A percentile compares a stretch with the other conserved stretches of the same genome.
These are phyloP conservation scores for Hura crepitans DNA, from an alignment of 441 rosid species.

Conservation along the genomic window DNA sequence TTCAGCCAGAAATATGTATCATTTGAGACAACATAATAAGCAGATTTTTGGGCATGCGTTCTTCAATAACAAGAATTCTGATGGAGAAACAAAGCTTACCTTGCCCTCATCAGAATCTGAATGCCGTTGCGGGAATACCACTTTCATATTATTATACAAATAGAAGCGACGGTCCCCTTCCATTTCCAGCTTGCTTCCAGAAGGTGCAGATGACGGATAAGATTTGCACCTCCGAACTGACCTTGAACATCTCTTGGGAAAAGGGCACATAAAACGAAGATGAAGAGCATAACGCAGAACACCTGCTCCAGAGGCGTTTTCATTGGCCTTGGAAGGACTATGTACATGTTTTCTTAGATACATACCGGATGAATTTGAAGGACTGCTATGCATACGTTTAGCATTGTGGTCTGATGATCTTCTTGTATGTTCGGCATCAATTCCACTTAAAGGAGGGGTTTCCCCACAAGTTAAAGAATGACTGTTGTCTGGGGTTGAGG, in stretches of 20 bases:
- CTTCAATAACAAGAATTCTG: not conserved
- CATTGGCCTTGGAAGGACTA: constrained; percentile 38
- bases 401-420: constrained; percentile 11
- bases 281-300: constrained; percentile 62
- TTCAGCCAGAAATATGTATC: not conserved
- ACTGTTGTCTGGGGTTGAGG: constrained; percentile 19
- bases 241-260: constrained; percentile 38
- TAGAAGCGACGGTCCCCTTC: constrained; percentile 39
- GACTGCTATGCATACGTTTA: constrained; percentile 18
- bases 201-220: constrained; percentile 35
- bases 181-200: constrained; percentile 21
- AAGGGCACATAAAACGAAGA: constrained; percentile 47
- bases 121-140: constrained; percentile 61
- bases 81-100: constrained; percentile 28
- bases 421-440: constrained; percentile 10
- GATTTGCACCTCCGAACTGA: constrained; percentile 47
- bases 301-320: constrained; percentile 35
- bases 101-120: constrained; percentile 63
- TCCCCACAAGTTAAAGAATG: constrained; percentile 23
- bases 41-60: constrained; percentile 13
- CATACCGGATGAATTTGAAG: constrained; percentile 18
- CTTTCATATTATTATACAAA: constrained; percentile 50
- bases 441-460: constrained; percentile 12
- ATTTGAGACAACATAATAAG: not conserved
- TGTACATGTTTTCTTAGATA: constrained; percentile 27